A percentile compares a stretch with the other conserved stretches of the same genome.
phyloP scores from a whole-genome alignment of 352 stramenopile species.

The Elongisporangium anandrum region DNA sequence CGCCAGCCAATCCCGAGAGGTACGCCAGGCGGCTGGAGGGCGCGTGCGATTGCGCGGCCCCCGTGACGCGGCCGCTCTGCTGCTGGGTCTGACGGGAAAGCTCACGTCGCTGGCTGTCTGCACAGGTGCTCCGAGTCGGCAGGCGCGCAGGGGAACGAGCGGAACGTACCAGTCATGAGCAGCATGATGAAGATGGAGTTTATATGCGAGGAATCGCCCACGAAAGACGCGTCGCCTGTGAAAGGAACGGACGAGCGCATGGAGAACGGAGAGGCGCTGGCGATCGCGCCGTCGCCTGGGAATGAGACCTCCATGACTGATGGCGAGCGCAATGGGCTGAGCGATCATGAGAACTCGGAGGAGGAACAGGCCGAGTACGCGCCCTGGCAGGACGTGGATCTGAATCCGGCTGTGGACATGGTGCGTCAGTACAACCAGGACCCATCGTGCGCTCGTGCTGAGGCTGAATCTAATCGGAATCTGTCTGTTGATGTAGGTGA shows the following conservation, averaged over 20 bases:
- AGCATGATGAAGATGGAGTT: slow-evolving; percentile 84
- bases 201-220: slow-evolving; percentile 58
- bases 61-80: not conserved
- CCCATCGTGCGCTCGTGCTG: not conserved
- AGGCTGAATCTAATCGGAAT: not conserved
- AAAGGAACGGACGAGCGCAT: slow-evolving; percentile 4
- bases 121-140: not conserved
- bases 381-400: slow-evolving; percentile 74
- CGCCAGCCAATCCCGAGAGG: not conserved
- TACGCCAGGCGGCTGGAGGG: not conserved
- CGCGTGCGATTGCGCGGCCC: not conserved
- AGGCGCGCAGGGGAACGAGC: not conserved
- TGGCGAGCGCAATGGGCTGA: slow-evolving; percentile 42
- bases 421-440: slow-evolving; percentile 32
- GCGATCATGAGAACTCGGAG: slow-evolving; percentile 81
- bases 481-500: slow-evolving; percentile 21
- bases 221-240: slow-evolving; percentile 5
- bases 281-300: slow-evolving; percentile 1
- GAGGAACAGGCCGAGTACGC: slow-evolving; percentile 75
- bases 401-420: slow-evolving; percentile 79
- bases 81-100: not conserved
- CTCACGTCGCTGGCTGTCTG: not conserved
- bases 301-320: slow-evolving; percentile 15
- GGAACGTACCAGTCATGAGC: slow-evolving; percentile 19
- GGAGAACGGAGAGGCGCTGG: slow-evolving; percentile 10